Conservation (phyloP, 768 basidiomycete genomes). For the Xerocomus spinulosus region DNA sequence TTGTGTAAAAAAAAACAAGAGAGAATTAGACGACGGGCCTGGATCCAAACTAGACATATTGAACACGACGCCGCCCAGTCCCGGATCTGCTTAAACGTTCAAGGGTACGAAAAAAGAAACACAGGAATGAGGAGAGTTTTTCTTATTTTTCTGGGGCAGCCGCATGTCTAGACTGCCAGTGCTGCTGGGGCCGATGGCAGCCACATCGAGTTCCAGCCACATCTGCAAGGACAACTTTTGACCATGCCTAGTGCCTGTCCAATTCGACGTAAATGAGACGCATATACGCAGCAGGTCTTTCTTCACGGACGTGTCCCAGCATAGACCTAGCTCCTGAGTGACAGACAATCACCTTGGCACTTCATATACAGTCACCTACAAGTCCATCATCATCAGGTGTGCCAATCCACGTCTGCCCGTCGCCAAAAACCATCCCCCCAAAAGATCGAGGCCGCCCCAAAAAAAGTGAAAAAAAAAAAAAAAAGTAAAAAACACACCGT, state of each 20-base stretch:
- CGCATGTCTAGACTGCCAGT: constrained; percentile 18
- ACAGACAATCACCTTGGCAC: constrained; percentile 8
- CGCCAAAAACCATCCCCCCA: too few species aligned
- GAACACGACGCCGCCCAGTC: constrained; percentile 1
- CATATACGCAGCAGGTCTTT: constrained; percentile 6
- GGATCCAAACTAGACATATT: constrained; percentile 1
- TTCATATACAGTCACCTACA: too few species aligned
- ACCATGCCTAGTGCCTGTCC: constrained; percentile 6
- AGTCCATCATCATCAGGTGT: too few species aligned
- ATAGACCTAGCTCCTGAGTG: constrained; percentile 1
- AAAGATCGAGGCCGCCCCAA: not conserved
- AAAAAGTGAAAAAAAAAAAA: too few species aligned
- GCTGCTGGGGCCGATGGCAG: not conserved
- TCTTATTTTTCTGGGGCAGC: constrained; percentile 27
- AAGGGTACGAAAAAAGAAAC: constrained; percentile 11
- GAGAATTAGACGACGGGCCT: not conserved
- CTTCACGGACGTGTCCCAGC: not conserved
- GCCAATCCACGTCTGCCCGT: too few species aligned
- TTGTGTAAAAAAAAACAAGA: constrained; percentile 11
- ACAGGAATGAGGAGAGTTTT: constrained; percentile 6
- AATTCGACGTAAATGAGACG: constrained; percentile 20
- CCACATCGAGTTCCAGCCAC: constrained; percentile 4
- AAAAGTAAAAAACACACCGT: too few species aligned
- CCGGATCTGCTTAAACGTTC: constrained; percentile 22
- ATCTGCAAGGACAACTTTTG: constrained; percentile 6